Evolutionary conservation across 1,139 yeast species (phyloP).

Genomic region (Kluyveromyces sp.): DNA sequence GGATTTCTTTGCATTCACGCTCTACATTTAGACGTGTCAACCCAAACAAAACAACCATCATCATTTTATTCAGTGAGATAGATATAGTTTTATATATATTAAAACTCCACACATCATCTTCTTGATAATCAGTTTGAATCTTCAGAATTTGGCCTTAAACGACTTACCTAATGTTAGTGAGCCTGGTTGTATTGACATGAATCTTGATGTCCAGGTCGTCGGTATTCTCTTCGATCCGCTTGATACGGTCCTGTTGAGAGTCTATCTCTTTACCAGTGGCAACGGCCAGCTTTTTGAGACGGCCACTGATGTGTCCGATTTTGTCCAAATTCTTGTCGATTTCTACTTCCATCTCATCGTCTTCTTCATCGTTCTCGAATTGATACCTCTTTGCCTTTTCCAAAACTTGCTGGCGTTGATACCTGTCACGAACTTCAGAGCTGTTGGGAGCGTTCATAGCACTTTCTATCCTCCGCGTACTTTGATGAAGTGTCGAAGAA

Average conservation of each 20-base stretch:
- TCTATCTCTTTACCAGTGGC: slow-evolving; percentile 49
- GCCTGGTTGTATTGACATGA: slow-evolving; percentile 40
- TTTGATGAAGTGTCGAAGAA: slow-evolving; percentile 38
- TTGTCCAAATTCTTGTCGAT: slow-evolving; percentile 49
- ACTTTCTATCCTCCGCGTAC: slow-evolving; percentile 45
- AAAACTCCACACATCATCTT: background rate
- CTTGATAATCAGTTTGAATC: background rate
- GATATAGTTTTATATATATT: background rate
- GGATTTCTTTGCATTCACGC: background rate
- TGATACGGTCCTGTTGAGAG: slow-evolving; percentile 46
- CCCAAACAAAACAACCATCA: background rate
- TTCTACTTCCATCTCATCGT: slow-evolving; percentile 53
- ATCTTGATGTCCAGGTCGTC: slow-evolving; percentile 48
- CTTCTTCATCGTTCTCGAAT: slow-evolving; percentile 55
- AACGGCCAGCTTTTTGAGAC: slow-evolving; percentile 46
- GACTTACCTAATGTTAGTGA: slow-evolving; percentile 28
- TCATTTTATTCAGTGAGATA: background rate
- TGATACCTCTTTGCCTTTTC: slow-evolving; percentile 41
- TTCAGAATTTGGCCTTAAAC: background rate
- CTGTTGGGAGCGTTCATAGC: slow-evolving; percentile 29
- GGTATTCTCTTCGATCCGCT: slow-evolving; percentile 45
- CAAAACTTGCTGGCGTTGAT: slow-evolving; percentile 33
- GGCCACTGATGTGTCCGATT: slow-evolving; percentile 40
- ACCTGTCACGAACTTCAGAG: slow-evolving; percentile 31
- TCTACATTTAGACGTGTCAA: background rate